phyloP scores from a whole-genome alignment of 441 rosid species.

The Aleurites moluccanus region DNA sequence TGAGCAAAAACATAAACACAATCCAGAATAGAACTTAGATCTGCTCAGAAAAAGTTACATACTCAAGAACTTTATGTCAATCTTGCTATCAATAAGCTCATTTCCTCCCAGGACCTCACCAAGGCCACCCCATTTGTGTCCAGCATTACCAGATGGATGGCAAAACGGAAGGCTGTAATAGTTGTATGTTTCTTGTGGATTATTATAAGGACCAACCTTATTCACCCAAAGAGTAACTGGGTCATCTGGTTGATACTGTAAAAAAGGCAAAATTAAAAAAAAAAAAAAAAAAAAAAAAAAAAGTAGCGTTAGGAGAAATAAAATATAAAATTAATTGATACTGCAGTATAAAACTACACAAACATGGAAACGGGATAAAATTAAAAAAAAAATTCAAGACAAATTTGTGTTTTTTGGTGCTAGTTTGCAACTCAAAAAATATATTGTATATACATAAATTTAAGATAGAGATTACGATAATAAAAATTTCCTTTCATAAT shows the following conservation, averaged over 20 bases:
- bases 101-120: conserved; percentile 99
- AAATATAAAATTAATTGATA: not conserved
- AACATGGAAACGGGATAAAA: not conserved
- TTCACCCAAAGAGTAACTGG: conserved; percentile 95
- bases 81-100: conserved; percentile 95
- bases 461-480: not conserved
- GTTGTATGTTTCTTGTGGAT: conserved; percentile 99
- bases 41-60: conserved; percentile 28
- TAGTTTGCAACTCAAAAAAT: not conserved
- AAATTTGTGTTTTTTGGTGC: not conserved
- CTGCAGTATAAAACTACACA: not conserved
- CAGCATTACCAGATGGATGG: conserved; percentile 50
- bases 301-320: not conserved
- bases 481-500: not conserved
- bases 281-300: not conserved
- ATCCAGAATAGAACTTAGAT: conserved; percentile 16
- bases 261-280: conserved; percentile 24
- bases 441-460: not conserved
- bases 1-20: not conserved
- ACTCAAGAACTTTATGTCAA: conserved; percentile 85
- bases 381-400: not conserved
- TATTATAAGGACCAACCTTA: conserved; percentile 99
- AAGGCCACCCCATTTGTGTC: conserved; percentile 99
- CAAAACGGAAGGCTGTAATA: conserved; percentile 99
- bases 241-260: conserved; percentile 84